A percentile compares a stretch with the other conserved stretches of the same genome.
Evolutionary conservation across 2,329 filamentous ascomycete species (phyloP).

Genomic region (Botrytis fragariae): DNA sequence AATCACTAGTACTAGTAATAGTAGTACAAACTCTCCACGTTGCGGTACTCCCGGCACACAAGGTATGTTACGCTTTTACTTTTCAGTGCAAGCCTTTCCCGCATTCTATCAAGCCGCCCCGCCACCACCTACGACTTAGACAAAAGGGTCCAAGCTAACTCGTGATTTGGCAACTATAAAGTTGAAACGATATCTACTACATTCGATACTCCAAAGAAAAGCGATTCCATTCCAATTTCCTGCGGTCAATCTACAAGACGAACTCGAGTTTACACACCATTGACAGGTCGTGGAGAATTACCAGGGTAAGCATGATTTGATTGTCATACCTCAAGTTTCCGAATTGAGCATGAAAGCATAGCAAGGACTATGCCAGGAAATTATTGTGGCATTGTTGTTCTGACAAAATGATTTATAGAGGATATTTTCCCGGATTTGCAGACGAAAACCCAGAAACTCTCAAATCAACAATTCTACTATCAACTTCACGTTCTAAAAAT

Average conservation of each 20-base stretch:
- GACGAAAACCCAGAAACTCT: slow-evolving; percentile 45
- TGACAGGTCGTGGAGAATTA: slow-evolving; percentile 58
- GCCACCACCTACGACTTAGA: slow-evolving; percentile 13
- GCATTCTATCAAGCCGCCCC: slow-evolving; percentile 10
- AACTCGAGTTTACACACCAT: slow-evolving; percentile 45
- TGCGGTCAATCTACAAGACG: slow-evolving; percentile 45
- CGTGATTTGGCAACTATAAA: slow-evolving; percentile 13
- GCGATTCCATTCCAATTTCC: slow-evolving; percentile 55
- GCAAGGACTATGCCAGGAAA: slow-evolving; percentile 4
- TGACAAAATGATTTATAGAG: slow-evolving; percentile 42
- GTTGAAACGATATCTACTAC: slow-evolving; percentile 17
- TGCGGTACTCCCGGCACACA: slow-evolving; percentile 15
- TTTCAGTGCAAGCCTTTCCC: slow-evolving; percentile 3
- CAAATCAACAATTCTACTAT: slow-evolving; percentile 15
- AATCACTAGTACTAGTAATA: slow-evolving; percentile 4
- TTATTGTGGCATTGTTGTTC: not conserved
- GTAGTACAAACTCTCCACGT: slow-evolving; percentile 18
- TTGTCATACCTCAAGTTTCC: not conserved
- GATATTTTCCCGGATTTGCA: slow-evolving; percentile 61
- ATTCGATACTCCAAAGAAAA: slow-evolving; percentile 36
- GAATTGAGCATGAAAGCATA: not conserved
- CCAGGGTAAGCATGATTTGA: slow-evolving; percentile 49
- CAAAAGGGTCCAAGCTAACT: not conserved
- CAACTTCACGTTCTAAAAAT: slow-evolving; percentile 29
- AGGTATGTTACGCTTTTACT: slow-evolving; percentile 25